Percentiles rank a stretch among this genome's conserved stretches.
Evolutionary conservation across 441 rosid species (phyloP).

Genomic region (Gossypium davidsonii): DNA sequence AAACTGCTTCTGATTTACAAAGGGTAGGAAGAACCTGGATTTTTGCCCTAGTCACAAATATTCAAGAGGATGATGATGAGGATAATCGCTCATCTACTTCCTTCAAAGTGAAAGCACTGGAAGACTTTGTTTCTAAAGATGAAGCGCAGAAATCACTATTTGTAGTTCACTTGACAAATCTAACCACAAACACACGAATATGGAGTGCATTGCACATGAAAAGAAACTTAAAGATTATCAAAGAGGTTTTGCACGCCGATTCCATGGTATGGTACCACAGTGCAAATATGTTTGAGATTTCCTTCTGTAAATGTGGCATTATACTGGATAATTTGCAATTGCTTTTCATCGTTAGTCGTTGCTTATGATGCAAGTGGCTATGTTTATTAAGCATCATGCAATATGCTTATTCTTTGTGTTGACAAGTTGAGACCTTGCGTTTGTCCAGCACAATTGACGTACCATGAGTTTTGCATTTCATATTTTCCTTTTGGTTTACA

Average conservation of each 20-base stretch:
- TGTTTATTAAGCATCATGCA: neutral
- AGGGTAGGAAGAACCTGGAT: constrained; percentile 38
- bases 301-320: neutral
- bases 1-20: constrained; percentile 31
- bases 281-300: neutral
- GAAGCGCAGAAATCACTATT: constrained; percentile 19
- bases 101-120: constrained; percentile 24
- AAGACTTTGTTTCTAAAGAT: constrained; percentile 13
- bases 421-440: neutral
- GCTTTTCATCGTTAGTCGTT: neutral
- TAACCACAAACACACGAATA: constrained; percentile 41
- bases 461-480: neutral
- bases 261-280: constrained; percentile 25
- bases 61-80: constrained; percentile 13
- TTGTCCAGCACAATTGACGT: neutral
- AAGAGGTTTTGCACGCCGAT: constrained; percentile 28
- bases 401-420: neutral
- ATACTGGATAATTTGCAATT: neutral
- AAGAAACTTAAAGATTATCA: constrained; percentile 23
- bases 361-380: neutral
- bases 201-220: constrained; percentile 44
- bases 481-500: neutral
- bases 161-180: constrained; percentile 34
- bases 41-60: constrained; percentile 24
- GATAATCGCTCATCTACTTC: constrained; percentile 4